Percentiles rank a stretch among this genome's conserved stretches.
phyloP scores from a whole-genome alignment of 257 asterid species.

The Ilex asprella region DNA sequence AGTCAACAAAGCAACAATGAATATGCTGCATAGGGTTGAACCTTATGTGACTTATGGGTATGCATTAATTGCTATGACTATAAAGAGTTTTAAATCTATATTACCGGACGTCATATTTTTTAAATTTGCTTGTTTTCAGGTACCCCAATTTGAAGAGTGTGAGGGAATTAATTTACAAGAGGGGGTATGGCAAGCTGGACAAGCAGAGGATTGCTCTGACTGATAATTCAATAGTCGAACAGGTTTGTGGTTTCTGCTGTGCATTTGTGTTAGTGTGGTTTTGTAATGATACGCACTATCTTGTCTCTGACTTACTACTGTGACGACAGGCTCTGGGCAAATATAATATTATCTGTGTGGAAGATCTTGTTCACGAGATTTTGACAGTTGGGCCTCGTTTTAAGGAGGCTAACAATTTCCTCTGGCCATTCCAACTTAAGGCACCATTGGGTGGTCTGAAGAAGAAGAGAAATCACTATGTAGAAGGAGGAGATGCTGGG shows the following conservation, averaged over 20 bases:
- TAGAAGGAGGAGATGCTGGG: constrained; percentile 14
- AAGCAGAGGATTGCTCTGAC: constrained; percentile 50
- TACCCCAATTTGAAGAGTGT: constrained; percentile 53
- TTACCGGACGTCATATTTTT: background rate
- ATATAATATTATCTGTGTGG: constrained; percentile 4
- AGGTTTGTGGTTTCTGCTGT: constrained; percentile 15
- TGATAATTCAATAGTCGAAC: constrained; percentile 39
- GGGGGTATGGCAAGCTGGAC: constrained; percentile 47
- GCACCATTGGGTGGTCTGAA: constrained; percentile 12
- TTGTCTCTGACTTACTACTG: background rate
- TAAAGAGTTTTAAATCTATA: background rate
- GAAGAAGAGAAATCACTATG: constrained; percentile 10
- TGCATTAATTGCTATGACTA: background rate
- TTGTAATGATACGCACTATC: background rate
- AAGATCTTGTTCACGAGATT: constrained; percentile 9
- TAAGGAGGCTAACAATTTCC: constrained; percentile 8
- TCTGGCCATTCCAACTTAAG: constrained; percentile 7
- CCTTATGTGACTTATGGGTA: constrained; percentile 49
- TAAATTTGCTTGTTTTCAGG: constrained; percentile 16
- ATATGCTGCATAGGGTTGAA: constrained; percentile 51
- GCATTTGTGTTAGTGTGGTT: background rate
- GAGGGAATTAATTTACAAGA: constrained; percentile 44
- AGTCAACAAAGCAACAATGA: constrained; percentile 51
- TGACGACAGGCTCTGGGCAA: constrained; percentile 28
- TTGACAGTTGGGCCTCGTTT: constrained; percentile 10